Percentiles rank a stretch among this genome's conserved stretches.
Evolutionary conservation across 192 early-diverging fungal species (phyloP).

Genomic region (Rhizophagus sp.): DNA sequence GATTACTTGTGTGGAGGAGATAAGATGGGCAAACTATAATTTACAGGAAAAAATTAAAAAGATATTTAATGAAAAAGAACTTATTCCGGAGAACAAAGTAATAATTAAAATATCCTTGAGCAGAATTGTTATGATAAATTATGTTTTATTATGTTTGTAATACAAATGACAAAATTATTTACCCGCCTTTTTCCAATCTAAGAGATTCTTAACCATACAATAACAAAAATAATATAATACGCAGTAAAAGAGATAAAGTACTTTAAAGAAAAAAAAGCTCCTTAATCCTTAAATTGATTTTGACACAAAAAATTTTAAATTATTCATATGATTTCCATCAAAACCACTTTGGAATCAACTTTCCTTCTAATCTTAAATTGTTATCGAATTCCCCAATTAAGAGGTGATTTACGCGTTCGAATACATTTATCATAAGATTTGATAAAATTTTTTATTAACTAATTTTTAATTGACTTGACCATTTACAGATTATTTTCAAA

Average conservation of each 20-base stretch:
- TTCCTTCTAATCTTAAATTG: neutral
- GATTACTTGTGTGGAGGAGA: neutral
- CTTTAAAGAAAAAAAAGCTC: no score
- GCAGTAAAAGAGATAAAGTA: no score
- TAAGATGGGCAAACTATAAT: neutral
- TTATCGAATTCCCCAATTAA: neutral
- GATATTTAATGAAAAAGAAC: no score
- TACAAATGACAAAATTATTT: neutral
- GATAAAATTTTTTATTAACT: no score
- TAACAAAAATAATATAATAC: no score
- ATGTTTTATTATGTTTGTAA: neutral
- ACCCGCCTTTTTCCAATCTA: no score
- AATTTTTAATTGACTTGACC: neutral
- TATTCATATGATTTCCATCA: no score
- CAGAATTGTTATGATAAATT: neutral
- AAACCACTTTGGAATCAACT: no score
- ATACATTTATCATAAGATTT: neutral
- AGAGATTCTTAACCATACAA: neutral
- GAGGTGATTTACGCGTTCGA: neutral
- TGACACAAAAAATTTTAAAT: no score
- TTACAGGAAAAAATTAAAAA: neutral
- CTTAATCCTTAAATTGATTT: no score
- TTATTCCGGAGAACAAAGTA: neutral
- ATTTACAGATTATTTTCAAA: neutral
- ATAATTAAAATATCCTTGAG: no score